Conservation (phyloP, 805 yeast species). For the Candida easanensis region DNA sequence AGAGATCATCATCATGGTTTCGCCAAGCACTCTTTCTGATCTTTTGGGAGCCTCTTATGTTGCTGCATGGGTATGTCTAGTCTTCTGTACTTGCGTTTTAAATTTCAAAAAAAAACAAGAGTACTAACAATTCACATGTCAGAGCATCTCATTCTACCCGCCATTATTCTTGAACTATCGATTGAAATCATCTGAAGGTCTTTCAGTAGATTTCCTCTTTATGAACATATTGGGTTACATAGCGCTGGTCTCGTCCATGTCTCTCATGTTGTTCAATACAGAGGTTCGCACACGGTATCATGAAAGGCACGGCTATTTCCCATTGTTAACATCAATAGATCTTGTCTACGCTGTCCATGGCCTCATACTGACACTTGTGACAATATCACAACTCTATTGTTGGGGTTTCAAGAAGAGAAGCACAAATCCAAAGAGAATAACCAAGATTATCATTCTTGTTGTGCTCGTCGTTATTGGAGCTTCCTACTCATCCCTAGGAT, state of each 20-base stretch:
- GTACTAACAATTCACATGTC: too few species aligned
- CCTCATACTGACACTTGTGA: constrained; percentile 35
- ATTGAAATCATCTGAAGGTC: constrained; percentile 42
- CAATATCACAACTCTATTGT: constrained; percentile 37
- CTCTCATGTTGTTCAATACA: constrained; percentile 38
- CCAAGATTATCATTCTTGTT: constrained; percentile 21
- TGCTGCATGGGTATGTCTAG: constrained; percentile 34
- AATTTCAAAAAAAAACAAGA: too few species aligned
- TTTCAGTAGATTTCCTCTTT: constrained; percentile 46
- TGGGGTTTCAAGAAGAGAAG: constrained; percentile 29
- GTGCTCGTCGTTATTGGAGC: neutral
- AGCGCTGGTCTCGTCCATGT: constrained; percentile 40
- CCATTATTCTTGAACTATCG: constrained; percentile 40
- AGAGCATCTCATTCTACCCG: constrained; percentile 52
- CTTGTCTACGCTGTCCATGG: constrained; percentile 49
- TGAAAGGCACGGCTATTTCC: constrained; percentile 32
- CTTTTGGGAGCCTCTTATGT: constrained; percentile 37
- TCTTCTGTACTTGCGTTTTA: too few species aligned
- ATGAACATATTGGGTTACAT: constrained; percentile 47
- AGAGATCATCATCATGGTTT: neutral
- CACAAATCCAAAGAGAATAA: constrained; percentile 13
- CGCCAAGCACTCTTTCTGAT: constrained; percentile 15
- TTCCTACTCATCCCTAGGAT: constrained; percentile 16
- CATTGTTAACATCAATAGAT: constrained; percentile 43
- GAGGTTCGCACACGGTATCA: constrained; percentile 32